Percentiles rank a stretch among this genome's conserved stretches.
These are phyloP conservation scores for Ogataea pini DNA, from an alignment of 805 yeast genomes.

Conservation along the genomic window DNA sequence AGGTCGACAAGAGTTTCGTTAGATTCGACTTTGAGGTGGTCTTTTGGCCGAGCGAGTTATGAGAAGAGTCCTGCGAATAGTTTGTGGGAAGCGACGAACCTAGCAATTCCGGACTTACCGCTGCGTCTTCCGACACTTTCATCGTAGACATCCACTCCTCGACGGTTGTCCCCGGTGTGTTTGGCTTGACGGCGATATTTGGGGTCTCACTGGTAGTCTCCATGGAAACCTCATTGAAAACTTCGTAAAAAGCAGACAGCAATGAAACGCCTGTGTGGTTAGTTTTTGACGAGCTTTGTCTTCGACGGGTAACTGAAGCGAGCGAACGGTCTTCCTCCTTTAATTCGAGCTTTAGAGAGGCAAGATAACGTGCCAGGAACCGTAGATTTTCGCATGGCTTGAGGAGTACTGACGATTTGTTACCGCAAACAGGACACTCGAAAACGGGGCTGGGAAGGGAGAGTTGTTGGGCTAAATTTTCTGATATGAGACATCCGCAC, in stretches of 20 bases:
- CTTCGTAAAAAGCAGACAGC: slow-evolving; percentile 39
- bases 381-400: slow-evolving; percentile 39
- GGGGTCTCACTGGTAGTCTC: background rate
- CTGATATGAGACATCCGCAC: slow-evolving; percentile 45
- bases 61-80: slow-evolving; percentile 23
- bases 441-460: slow-evolving; percentile 22
- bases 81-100: slow-evolving; percentile 19
- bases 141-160: slow-evolving; percentile 28
- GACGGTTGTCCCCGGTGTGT: slow-evolving; percentile 15
- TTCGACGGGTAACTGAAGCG: slow-evolving; percentile 8
- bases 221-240: slow-evolving; percentile 31
- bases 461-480: slow-evolving; percentile 29
- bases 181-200: too few relatives aligned
- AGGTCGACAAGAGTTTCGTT: slow-evolving; percentile 24
- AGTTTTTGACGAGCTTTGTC: slow-evolving; percentile 10
- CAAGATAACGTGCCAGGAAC: slow-evolving; percentile 23
- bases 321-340: slow-evolving; percentile 13
- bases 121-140: slow-evolving; percentile 21
- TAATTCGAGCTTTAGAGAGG: slow-evolving; percentile 13
- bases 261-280: slow-evolving; percentile 27
- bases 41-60: slow-evolving; percentile 19
- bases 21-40: slow-evolving; percentile 25
- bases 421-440: slow-evolving; percentile 41
- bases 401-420: slow-evolving; percentile 23
- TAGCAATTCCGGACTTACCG: slow-evolving; percentile 9